phyloP scores from a whole-genome alignment of 2,329 filamentous ascomycete species.

The Trematosphaeria pertusa region DNA sequence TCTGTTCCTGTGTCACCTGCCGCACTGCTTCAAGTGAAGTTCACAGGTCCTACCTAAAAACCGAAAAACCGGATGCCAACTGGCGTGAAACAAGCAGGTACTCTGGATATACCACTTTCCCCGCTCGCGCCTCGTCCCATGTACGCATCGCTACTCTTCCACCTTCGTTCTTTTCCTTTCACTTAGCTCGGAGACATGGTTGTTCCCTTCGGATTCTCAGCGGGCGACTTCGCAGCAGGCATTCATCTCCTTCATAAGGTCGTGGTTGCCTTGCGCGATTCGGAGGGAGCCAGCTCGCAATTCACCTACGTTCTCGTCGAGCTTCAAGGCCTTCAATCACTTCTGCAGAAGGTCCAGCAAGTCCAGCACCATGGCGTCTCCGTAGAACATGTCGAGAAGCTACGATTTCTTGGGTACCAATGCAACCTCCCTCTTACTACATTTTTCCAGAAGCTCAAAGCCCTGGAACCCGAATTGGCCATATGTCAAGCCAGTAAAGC shows the following conservation, averaged over 20 bases:
- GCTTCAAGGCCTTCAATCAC: neutral
- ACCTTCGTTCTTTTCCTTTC: no score
- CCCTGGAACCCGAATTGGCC: neutral
- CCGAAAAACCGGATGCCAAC: no score
- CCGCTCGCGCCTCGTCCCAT: no score
- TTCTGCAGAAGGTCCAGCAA: neutral
- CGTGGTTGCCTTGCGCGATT: conserved; percentile 1
- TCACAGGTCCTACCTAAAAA: no score
- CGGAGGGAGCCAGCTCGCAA: conserved; percentile 3
- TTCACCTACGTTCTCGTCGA: neutral
- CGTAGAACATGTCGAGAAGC: neutral
- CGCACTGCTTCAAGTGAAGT: no score
- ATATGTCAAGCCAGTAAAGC: neutral
- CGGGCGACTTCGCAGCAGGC: neutral
- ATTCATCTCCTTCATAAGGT: conserved; percentile 1
- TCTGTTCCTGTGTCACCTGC: no score
- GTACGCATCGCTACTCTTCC: no score
- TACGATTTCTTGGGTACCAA: conserved; percentile 2
- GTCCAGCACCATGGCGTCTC: neutral
- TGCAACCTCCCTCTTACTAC: conserved; percentile 1
- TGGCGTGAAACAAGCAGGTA: no score
- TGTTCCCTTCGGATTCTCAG: conserved; percentile 3
- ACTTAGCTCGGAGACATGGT: neutral
- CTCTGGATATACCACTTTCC: no score
- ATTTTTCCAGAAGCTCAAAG: neutral